Conservation (phyloP, 2,329 filamentous ascomycete species). For the Hypoxylon sp. region DNA sequence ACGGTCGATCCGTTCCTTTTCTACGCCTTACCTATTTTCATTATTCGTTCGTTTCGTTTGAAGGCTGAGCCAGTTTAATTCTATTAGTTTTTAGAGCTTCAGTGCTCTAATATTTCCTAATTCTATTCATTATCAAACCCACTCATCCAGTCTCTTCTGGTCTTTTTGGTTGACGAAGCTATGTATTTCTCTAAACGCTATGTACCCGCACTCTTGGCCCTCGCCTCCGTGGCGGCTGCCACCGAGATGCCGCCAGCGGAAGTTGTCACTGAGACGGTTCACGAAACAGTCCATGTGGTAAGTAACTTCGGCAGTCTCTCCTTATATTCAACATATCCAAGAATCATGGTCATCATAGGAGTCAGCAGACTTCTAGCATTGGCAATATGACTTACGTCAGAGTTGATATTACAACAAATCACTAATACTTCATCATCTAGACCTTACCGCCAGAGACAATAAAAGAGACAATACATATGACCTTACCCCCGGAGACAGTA, state of each 20-base stretch:
- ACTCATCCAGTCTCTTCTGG: conserved; percentile 13
- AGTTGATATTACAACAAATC: not conserved
- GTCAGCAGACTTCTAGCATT: not conserved
- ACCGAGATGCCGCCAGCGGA: conserved; percentile 28
- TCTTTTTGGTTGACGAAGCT: conserved; percentile 1
- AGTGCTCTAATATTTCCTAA: conserved; percentile 23
- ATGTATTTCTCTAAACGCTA: conserved; percentile 31
- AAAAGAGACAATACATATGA: conserved; percentile 27
- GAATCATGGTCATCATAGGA: too few relatives aligned
- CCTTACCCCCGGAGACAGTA: conserved; percentile 16
- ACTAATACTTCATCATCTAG: conserved; percentile 16
- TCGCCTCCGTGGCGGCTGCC: conserved; percentile 27
- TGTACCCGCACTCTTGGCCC: conserved; percentile 25
- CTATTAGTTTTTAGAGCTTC: conserved; percentile 21
- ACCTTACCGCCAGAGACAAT: conserved; percentile 35
- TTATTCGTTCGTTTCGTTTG: conserved; percentile 39
- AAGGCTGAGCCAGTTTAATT: conserved; percentile 41
- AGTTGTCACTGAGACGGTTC: conserved; percentile 30
- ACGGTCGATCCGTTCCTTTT: conserved; percentile 44
- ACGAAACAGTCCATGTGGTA: conserved; percentile 40
- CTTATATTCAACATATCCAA: not conserved
- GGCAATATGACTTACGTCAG: not conserved
- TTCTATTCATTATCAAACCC: conserved; percentile 3
- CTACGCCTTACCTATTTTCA: conserved; percentile 27
- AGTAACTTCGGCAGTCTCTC: not conserved